Conservation (phyloP, 768 basidiomycete genomes). For the Cystobasidium onofrii region DNA sequence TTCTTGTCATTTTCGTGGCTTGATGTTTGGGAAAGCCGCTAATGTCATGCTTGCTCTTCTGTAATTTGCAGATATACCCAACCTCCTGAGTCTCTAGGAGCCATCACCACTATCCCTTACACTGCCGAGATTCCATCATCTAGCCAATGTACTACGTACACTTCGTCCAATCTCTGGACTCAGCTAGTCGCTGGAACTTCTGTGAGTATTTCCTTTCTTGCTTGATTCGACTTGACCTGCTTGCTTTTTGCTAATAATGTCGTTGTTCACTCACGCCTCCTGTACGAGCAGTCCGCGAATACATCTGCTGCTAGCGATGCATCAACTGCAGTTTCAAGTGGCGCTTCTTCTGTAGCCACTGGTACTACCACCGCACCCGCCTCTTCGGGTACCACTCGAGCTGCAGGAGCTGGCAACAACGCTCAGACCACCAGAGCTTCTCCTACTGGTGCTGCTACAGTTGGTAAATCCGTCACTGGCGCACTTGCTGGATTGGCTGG, state of each 20-base stretch:
- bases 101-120: constrained; percentile 42
- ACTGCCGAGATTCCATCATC: constrained; percentile 40
- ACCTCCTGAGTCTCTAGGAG: constrained; percentile 39
- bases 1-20: background rate
- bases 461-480: background rate
- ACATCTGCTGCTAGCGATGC: constrained; percentile 5
- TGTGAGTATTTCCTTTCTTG: background rate
- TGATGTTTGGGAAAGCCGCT: background rate
- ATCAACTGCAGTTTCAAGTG: background rate
- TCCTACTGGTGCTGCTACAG: constrained; percentile 3
- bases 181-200: background rate
- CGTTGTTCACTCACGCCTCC: too few species aligned
- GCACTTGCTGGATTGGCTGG: constrained; percentile 16
- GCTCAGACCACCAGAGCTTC: background rate
- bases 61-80: constrained; percentile 34
- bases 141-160: constrained; percentile 41
- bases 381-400: background rate
- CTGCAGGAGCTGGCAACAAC: background rate
- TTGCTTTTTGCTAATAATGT: background rate
- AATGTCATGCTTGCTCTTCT: background rate
- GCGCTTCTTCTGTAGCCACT: background rate
- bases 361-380: background rate
- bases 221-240: background rate
- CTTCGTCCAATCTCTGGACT: constrained; percentile 37
- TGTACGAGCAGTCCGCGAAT: background rate